A percentile compares a stretch with the other conserved stretches of the same genome.
phyloP scores from a whole-genome alignment of 176 grass and related monocot genomes.

The Olyra latifolia region DNA sequence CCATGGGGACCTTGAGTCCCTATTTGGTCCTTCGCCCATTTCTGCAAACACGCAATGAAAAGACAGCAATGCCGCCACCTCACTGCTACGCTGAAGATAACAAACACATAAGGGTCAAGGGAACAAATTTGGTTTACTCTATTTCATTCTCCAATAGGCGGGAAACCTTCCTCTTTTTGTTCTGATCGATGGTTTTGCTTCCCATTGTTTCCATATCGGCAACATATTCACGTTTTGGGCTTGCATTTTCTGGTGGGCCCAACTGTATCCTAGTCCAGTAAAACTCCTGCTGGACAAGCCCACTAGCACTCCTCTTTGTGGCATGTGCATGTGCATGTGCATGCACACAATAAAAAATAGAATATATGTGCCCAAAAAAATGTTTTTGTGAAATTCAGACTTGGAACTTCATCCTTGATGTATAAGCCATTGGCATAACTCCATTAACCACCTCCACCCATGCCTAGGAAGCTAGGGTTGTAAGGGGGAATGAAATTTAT shows the following conservation, averaged over 20 bases:
- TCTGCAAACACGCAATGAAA: no score
- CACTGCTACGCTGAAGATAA: neutral
- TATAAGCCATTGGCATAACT: constrained; percentile 8
- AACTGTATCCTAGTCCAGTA: neutral
- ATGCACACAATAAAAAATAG: neutral
- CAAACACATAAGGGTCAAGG: neutral
- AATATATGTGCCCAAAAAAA: neutral
- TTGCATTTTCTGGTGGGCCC: neutral
- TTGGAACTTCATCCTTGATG: neutral
- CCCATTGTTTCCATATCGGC: neutral
- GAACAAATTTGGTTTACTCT: neutral
- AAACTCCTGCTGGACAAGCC: neutral
- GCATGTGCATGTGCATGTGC: neutral
- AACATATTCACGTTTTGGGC: no score
- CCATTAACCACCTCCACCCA: neutral
- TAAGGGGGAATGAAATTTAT: neutral
- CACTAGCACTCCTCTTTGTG: neutral
- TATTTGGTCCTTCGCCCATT: neutral
- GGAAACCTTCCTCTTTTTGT: neutral
- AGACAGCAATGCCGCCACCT: neutral
- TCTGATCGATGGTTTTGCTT: neutral
- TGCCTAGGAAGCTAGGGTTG: constrained; percentile 9
- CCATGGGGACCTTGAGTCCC: neutral
- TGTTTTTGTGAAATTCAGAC: neutral
- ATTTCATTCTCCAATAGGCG: neutral